Evolutionary conservation across 2,329 filamentous ascomycete genomes (phyloP), one percentile per base, ranked within the genome.

Genomic region (Phaeophleospora eucalypticola): DNA sequence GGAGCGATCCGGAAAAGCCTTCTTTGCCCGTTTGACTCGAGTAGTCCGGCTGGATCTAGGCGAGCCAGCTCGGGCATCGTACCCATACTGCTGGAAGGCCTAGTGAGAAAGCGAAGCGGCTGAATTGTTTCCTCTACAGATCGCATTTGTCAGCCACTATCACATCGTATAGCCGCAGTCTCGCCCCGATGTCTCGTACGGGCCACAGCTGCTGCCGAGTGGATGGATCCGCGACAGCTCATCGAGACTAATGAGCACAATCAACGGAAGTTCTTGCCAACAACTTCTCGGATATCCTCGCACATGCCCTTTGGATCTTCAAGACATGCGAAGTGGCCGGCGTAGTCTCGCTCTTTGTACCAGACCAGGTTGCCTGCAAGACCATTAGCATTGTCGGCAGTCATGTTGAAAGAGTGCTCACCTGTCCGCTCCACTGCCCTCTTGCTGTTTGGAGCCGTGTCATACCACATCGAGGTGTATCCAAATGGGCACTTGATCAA

Each of bases 401-500:
- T 17, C 34, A 8, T 8, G 16, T 16, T n/a, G 15, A 16, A 16
- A 8, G 7, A 17, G 12, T 36, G n/a, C 34, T 36, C 15, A 4
- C 27, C 21, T 15, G 66, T 67, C 36, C 53, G 48, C 43, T 63
- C 64, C 32, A 65, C 65, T 0, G 60, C 64, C 4, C 65, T 53
- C 46, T 63, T 65, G 1, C 59, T 59, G 19, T 61, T 66, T 1
- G 68, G 68, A 32, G 60, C 65, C 2, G 65, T 66, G 48, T 71
- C 67, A 39, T 55, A 70, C 16, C 58, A 64, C 42, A 68, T 69
- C 24, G 60, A 66, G 10, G 63, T 67, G 38, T 68, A 68, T 1
- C 67, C 68, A 42, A 69, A 61, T 4, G 67, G 68, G 19, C 63
- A 58, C 17, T 58, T 63, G 35, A 71, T 69, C 8, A 58, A 44